These are phyloP conservation scores for Cordyceps javanica DNA, from an alignment of 2,329 filamentous ascomycete genomes.

Conservation along the genomic window DNA sequence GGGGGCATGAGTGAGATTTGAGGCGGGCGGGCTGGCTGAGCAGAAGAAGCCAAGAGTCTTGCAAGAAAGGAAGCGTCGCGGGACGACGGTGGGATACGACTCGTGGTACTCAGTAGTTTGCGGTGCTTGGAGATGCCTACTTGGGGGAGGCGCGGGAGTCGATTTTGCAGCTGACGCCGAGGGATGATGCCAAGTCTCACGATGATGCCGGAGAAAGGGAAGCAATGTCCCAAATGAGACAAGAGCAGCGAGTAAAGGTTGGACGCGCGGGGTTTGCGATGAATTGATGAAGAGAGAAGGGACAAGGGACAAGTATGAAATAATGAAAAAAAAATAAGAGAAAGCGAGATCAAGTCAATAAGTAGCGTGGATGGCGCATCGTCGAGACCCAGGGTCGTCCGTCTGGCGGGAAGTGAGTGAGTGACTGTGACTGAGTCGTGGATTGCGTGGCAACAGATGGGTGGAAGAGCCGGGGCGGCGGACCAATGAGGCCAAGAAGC, in stretches of 20 bases:
- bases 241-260: background rate
- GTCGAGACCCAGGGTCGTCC: conserved; percentile 2
- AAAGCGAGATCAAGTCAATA: conserved; percentile 4
- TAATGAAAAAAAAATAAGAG: background rate
- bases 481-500: conserved; percentile 8
- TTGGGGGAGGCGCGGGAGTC: background rate
- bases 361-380: conserved; percentile 10
- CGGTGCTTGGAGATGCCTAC: too few relatives aligned
- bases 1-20: background rate
- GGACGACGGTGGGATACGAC: background rate
- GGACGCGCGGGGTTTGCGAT: background rate
- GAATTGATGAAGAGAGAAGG: background rate
- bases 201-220: background rate
- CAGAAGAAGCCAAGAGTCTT: background rate
- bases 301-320: background rate
- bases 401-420: background rate
- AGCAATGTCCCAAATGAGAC: background rate
- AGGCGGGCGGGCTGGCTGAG: background rate
- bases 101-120: background rate
- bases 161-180: conserved; percentile 1
- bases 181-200: background rate
- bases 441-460: background rate
- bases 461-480: conserved; percentile 1
- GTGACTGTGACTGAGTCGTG: conserved; percentile 4
- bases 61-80: background rate